A percentile compares a stretch with the other conserved stretches of the same genome.
These are phyloP conservation scores for Emericellopsis cladophorae DNA, from an alignment of 2,329 filamentous ascomycete genomes.

Conservation along the genomic window DNA sequence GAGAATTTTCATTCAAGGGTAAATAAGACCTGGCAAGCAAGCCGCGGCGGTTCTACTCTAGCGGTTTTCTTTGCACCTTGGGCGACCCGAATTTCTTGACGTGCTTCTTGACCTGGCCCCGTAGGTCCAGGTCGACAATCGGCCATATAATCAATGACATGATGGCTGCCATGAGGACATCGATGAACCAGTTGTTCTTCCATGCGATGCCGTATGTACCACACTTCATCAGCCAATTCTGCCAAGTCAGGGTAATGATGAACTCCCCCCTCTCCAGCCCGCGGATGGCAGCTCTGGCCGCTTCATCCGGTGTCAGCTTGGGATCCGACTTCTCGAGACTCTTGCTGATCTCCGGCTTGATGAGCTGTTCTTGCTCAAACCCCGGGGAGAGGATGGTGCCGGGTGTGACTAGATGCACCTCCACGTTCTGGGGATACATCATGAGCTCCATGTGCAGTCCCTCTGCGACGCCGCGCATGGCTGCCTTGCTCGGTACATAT, in stretches of 20 bases:
- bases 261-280: conserved; percentile 74
- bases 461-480: conserved; percentile 73
- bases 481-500: conserved; percentile 77
- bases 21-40: not conserved
- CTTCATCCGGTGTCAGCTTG: conserved; percentile 63
- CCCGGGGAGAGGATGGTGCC: conserved; percentile 73
- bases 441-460: conserved; percentile 72
- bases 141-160: conserved; percentile 38
- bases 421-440: conserved; percentile 73
- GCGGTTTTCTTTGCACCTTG: conserved; percentile 27
- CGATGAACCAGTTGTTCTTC: conserved; percentile 47
- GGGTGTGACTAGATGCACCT: conserved; percentile 72
- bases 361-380: conserved; percentile 59
- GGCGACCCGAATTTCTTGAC: conserved; percentile 47
- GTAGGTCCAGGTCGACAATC: conserved; percentile 42
- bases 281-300: conserved; percentile 56
- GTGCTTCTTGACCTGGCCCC: conserved; percentile 44
- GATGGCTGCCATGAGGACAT: conserved; percentile 43
- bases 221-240: conserved; percentile 62
- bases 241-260: conserved; percentile 60
- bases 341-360: conserved; percentile 71
- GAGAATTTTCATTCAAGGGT: not conserved
- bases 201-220: conserved; percentile 38
- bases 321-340: conserved; percentile 75
- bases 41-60: conserved; percentile 1